Percentiles rank a stretch among this genome's conserved stretches.
Conservation (phyloP, 257 asterid genomes). For the Fraxinus pennsylvanica region DNA sequence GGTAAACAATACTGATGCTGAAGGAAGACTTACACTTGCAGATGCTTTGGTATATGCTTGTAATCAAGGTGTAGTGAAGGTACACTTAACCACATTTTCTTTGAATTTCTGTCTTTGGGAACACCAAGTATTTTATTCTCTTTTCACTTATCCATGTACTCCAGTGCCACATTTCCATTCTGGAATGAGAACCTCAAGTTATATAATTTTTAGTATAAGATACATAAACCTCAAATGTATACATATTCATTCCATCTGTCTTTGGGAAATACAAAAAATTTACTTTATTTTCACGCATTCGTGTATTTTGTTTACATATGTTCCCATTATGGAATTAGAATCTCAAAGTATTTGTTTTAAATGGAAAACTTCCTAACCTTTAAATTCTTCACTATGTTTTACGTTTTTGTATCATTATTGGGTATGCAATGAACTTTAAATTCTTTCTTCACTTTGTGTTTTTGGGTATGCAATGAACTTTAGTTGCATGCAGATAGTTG, state of each 20-base stretch:
- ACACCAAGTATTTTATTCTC: neutral
- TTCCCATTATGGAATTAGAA: neutral
- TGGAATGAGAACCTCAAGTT: neutral
- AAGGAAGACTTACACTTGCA: slow-evolving; percentile 96
- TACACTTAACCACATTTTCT: slow-evolving; percentile 32
- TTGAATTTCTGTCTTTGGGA: neutral
- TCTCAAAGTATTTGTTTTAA: neutral
- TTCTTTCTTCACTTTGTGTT: neutral
- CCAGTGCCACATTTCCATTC: neutral
- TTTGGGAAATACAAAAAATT: neutral
- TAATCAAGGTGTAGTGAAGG: slow-evolving; percentile 96
- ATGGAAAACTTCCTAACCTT: neutral
- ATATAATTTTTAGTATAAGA: neutral
- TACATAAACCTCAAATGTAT: neutral
- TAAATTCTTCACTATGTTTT: neutral
- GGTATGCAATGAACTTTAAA: slow-evolving; percentile 14
- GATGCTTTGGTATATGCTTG: slow-evolving; percentile 96
- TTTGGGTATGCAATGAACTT: slow-evolving; percentile 14
- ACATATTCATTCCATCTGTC: neutral
- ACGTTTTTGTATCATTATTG: neutral
- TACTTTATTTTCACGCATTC: neutral
- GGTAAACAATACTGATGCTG: slow-evolving; percentile 99
- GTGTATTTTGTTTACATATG: neutral
- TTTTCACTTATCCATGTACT: neutral
- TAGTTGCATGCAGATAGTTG: slow-evolving; percentile 65